Conservation (phyloP, 805 yeast genomes). For the Cyberlindnera veronae region DNA sequence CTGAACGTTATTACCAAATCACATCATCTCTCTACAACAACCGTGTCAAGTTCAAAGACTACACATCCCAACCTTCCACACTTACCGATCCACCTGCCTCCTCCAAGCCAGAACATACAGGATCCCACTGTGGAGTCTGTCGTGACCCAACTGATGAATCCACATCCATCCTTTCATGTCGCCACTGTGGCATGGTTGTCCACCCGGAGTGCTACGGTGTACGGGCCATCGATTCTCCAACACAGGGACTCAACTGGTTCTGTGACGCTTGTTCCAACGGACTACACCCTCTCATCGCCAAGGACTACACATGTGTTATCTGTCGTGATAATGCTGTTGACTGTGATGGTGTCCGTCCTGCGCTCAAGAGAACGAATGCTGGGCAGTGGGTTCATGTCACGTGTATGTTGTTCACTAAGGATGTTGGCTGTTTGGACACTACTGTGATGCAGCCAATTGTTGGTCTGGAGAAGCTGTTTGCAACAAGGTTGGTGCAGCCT, state of each 20-base stretch:
- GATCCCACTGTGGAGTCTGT: conserved; percentile 57
- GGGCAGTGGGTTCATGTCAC: conserved; percentile 77
- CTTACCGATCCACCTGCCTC: not conserved
- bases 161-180: conserved; percentile 52
- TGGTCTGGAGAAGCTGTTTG: conserved; percentile 32
- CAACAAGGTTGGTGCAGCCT: conserved; percentile 31
- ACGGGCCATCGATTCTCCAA: conserved; percentile 11
- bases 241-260: conserved; percentile 43
- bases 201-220: conserved; percentile 73
- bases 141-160: conserved; percentile 34
- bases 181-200: conserved; percentile 63
- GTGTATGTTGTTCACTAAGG: conserved; percentile 59
- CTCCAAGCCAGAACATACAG: conserved; percentile 5
- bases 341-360: conserved; percentile 45
- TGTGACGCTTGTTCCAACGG: conserved; percentile 81
- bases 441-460: conserved; percentile 44
- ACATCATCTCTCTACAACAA: conserved; percentile 16
- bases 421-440: conserved; percentile 41
- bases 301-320: conserved; percentile 60
- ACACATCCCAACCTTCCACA: conserved; percentile 16
- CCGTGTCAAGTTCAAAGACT: conserved; percentile 20
- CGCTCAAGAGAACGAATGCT: conserved; percentile 59
- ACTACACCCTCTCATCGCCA: conserved; percentile 52
- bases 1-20: conserved; percentile 17
- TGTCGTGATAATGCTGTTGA: conserved; percentile 35